A percentile compares a stretch with the other conserved stretches of the same genome.
Conservation (phyloP, 106 monocot species). For the Posidonia australis region DNA sequence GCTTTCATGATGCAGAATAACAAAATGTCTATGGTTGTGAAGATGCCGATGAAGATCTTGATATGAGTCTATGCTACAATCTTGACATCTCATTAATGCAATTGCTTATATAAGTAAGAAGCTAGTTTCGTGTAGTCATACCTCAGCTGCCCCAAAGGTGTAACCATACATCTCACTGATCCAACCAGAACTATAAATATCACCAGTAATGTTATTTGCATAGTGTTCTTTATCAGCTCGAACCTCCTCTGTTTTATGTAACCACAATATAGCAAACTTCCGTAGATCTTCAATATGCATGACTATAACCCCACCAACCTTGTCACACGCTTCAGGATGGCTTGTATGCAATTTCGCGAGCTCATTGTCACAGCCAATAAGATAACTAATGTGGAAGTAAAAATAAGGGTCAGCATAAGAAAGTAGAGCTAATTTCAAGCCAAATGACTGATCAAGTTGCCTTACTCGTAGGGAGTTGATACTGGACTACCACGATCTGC, state of each 20-base stretch:
- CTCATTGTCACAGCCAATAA: slow-evolving; percentile 93
- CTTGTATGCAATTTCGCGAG: slow-evolving; percentile 82
- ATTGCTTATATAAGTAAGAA: no score
- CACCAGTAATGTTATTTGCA: slow-evolving; percentile 87
- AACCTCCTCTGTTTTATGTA: slow-evolving; percentile 96
- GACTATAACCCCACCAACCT: slow-evolving; percentile 98
- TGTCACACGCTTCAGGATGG: slow-evolving; percentile 86
- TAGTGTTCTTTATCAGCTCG: slow-evolving; percentile 91
- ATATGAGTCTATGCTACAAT: no score
- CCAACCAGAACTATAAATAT: slow-evolving; percentile 89
- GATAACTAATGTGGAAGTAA: slow-evolving; percentile 38
- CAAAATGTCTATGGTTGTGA: no score
- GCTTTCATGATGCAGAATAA: no score
- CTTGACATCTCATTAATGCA: no score
- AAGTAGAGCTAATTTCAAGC: not conserved
- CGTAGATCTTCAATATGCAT: slow-evolving; percentile 96
- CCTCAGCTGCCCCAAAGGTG: slow-evolving; percentile 98
- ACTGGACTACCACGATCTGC: slow-evolving; percentile 77
- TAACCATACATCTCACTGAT: slow-evolving; percentile 99
- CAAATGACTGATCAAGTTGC: slow-evolving; percentile 2
- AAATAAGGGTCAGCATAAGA: no score
- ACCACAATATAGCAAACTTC: slow-evolving; percentile 88
- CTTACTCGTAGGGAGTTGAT: slow-evolving; percentile 97
- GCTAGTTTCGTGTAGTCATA: no score
- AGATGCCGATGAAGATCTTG: no score